These are phyloP conservation scores for Vigna mungo DNA, from an alignment of 306 rosid species.

Conservation along the genomic window DNA sequence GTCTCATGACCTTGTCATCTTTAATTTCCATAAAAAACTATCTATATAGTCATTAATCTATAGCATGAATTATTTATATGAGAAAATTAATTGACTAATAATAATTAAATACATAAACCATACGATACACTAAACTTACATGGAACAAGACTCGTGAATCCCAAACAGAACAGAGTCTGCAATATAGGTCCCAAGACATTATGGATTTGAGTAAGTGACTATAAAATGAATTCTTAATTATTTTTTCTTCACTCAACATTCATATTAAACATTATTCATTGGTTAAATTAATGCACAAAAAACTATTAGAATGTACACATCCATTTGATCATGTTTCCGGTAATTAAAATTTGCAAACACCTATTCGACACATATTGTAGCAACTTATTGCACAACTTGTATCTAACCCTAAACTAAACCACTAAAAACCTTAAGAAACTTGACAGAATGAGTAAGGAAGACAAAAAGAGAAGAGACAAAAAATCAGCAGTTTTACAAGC, in stretches of 20 bases:
- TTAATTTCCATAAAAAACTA: constrained; percentile 12
- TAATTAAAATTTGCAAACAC: not conserved
- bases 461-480: not conserved
- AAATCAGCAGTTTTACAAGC: not conserved
- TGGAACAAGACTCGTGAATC: not conserved
- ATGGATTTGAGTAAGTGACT: constrained; percentile 20
- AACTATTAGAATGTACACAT: not conserved
- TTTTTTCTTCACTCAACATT: not conserved
- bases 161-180: constrained; percentile 1
- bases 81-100: not conserved
- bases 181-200: not conserved
- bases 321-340: not conserved
- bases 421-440: not conserved
- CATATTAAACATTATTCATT: not conserved
- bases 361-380: not conserved
- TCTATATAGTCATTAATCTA: not conserved
- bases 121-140: constrained; percentile 14
- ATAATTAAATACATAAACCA: constrained; percentile 16
- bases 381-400: constrained; percentile 8
- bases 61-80: constrained; percentile 9
- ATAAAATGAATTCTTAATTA: not conserved
- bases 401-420: constrained; percentile 7
- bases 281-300: constrained; percentile 14
- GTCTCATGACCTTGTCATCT: not conserved
- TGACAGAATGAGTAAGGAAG: not conserved